These are phyloP conservation scores for Skeletonema marinoi DNA, from an alignment of 108 stramenopile species.

Conservation along the genomic window DNA sequence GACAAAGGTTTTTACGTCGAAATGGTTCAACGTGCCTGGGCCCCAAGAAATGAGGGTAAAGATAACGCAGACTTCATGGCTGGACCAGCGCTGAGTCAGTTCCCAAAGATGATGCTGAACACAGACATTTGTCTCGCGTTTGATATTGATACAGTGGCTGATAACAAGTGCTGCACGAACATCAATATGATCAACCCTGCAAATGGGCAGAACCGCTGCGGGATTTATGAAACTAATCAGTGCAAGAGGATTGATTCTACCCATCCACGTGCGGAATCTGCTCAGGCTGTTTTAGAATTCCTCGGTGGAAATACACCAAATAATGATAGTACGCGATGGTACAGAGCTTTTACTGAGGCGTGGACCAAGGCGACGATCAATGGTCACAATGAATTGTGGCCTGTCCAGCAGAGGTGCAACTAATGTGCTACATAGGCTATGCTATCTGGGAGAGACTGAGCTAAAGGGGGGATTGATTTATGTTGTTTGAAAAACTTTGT, in stretches of 20 bases:
- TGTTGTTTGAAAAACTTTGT: neutral
- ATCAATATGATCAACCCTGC: constrained; percentile 33
- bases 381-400: constrained; percentile 6
- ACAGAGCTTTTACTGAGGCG: constrained; percentile 12
- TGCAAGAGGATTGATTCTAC: neutral
- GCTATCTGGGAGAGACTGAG: neutral
- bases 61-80: constrained; percentile 14
- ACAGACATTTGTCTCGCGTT: constrained; percentile 52
- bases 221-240: constrained; percentile 6
- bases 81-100: constrained; percentile 17
- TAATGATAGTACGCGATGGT: constrained; percentile 4
- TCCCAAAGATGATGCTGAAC: constrained; percentile 54
- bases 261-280: neutral
- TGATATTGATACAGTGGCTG: constrained; percentile 25
- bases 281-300: neutral
- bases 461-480: neutral
- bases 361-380: constrained; percentile 15
- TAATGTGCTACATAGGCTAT: neutral
- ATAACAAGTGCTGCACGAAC: constrained; percentile 40
- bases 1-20: constrained; percentile 44
- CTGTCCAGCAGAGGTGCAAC: neutral
- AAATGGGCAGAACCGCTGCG: constrained; percentile 36
- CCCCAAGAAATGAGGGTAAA: constrained; percentile 13
- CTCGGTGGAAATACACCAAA: constrained; percentile 1
- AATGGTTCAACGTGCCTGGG: constrained; percentile 41